These are phyloP conservation scores for Fraxinus anomala DNA, from an alignment of 257 asterid species.

Conservation along the genomic window DNA sequence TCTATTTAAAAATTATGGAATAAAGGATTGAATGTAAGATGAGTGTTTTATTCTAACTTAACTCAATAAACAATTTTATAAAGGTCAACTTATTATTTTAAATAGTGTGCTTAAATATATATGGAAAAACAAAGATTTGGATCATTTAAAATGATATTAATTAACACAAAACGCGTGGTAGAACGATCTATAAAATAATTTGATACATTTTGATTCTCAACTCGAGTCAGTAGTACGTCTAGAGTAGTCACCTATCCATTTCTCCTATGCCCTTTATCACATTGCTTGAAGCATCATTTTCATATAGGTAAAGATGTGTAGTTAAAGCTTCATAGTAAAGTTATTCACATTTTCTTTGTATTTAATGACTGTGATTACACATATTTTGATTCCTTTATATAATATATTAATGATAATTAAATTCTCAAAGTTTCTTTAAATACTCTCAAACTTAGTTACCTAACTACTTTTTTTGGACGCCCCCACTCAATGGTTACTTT, in stretches of 20 bases:
- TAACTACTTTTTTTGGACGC: not conserved
- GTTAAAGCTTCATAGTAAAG: conserved; percentile 35
- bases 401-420: conserved; percentile 29
- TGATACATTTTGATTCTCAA: too few relatives aligned
- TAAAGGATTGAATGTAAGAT: not conserved
- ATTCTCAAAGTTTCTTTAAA: conserved; percentile 10
- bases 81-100: conserved; percentile 28
- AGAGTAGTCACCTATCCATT: conserved; percentile 14
- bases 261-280: conserved; percentile 4
- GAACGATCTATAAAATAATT: too few relatives aligned
- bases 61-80: not conserved
- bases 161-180: too few relatives aligned
- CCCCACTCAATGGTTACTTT: not conserved
- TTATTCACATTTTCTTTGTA: not conserved
- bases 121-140: not conserved
- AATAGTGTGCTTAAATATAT: conserved; percentile 7
- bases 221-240: not conserved
- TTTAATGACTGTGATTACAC: too few relatives aligned
- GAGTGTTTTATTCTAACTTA: not conserved
- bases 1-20: not conserved
- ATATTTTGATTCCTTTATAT: conserved; percentile 14
- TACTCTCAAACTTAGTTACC: not conserved
- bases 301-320: conserved; percentile 28
- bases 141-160: not conserved
- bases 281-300: conserved; percentile 21